Evolutionary conservation across 2,329 filamentous ascomycete genomes (phyloP).

Genomic region (Trematosphaeria pertusa): DNA sequence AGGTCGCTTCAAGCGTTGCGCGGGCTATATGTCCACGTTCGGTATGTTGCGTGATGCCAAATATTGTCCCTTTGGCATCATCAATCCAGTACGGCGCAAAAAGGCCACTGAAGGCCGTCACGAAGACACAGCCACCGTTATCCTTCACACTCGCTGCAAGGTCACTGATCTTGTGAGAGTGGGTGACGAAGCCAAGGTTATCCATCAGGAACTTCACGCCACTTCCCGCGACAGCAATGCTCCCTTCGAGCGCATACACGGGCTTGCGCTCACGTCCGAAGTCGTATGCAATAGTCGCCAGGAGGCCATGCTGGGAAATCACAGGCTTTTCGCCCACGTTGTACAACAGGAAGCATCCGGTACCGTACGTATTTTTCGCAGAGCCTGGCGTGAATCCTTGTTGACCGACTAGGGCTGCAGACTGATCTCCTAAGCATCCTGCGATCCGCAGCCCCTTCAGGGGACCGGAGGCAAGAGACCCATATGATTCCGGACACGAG

Average conservation of each 20-base stretch:
- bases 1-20: conserved; percentile 88
- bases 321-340: conserved; percentile 87
- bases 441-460: conserved; percentile 76
- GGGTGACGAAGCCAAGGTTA: conserved; percentile 68
- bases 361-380: conserved; percentile 92
- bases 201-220: conserved; percentile 75
- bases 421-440: conserved; percentile 88
- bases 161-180: conserved; percentile 68
- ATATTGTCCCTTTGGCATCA: conserved; percentile 83
- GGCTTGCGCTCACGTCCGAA: conserved; percentile 72
- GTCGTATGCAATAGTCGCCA: conserved; percentile 88
- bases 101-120: conserved; percentile 88
- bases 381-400: conserved; percentile 81
- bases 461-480: conserved; percentile 68
- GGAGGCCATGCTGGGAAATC: conserved; percentile 80
- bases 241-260: conserved; percentile 83
- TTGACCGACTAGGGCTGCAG: conserved; percentile 83
- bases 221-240: conserved; percentile 81
- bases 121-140: conserved; percentile 83
- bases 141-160: conserved; percentile 71
- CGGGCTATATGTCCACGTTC: conserved; percentile 85
- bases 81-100: conserved; percentile 97
- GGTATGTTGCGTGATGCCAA: conserved; percentile 86
- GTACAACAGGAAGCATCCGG: conserved; percentile 87
- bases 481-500: conserved; percentile 76